Evolutionary conservation across 179 eudicot species (phyloP).

Genomic region (Actinidia polygama): DNA sequence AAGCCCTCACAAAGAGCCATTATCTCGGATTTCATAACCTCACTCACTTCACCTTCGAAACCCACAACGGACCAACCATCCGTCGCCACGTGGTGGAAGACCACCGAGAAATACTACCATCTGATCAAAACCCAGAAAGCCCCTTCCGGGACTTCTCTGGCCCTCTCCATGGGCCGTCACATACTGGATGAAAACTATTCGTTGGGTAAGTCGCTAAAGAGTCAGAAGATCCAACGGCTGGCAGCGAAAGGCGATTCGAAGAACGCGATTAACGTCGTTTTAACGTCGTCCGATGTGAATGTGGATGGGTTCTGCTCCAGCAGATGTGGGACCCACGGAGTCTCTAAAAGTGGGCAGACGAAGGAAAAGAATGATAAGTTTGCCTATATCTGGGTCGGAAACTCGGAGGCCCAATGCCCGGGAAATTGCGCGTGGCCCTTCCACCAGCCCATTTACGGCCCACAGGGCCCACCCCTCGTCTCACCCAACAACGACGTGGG

Average conservation of each 20-base stretch:
- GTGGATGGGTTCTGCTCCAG: constrained; percentile 47
- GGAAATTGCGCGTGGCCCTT: constrained; percentile 36
- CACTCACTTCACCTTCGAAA: constrained; percentile 32
- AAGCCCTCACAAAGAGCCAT: constrained; percentile 63
- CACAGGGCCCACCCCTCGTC: constrained; percentile 17
- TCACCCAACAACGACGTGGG: constrained; percentile 31
- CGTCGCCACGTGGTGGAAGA: constrained; percentile 49
- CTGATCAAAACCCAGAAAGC: constrained; percentile 21
- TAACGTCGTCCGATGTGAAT: constrained; percentile 41
- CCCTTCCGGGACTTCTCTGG: constrained; percentile 11
- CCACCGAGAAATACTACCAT: constrained; percentile 42
- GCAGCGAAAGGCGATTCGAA: constrained; percentile 35
- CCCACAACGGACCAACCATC: constrained; percentile 27
- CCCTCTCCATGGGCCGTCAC: constrained; percentile 31
- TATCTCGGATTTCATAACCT: constrained; percentile 46
- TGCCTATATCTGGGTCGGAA: constrained; percentile 33
- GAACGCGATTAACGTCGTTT: constrained; percentile 43
- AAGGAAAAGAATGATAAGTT: constrained; percentile 18
- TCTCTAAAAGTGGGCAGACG: constrained; percentile 9
- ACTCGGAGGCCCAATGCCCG: constrained; percentile 37
- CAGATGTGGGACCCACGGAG: constrained; percentile 53
- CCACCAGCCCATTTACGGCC: constrained; percentile 36
- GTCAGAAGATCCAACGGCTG: constrained; percentile 25
- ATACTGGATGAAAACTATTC: constrained; percentile 35
- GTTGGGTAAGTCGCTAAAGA: constrained; percentile 37